A percentile compares a stretch with the other conserved stretches of the same genome.
phyloP scores from a whole-genome alignment of 208 protist genomes.

The Angomonas desouzai region DNA sequence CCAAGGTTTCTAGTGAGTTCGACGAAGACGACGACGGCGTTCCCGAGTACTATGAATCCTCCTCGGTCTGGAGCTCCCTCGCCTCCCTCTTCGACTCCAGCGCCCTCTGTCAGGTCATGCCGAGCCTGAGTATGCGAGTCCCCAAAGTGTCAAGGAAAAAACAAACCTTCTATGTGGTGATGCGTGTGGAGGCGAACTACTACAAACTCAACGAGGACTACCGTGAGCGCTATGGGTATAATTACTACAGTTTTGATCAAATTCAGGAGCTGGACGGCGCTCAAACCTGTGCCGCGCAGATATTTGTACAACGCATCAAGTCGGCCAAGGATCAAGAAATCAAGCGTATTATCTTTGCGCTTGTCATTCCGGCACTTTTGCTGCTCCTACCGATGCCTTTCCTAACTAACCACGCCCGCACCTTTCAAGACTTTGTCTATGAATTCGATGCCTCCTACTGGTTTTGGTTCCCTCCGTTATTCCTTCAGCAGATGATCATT shows the following conservation, averaged over 20 bases:
- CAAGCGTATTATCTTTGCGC: conserved; percentile 36
- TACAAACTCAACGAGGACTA: conserved; percentile 2
- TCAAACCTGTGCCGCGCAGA: conserved; percentile 30
- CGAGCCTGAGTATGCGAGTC: conserved; percentile 52
- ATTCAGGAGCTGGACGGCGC: neutral
- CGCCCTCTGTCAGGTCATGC: conserved; percentile 49
- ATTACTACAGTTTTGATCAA: conserved; percentile 5
- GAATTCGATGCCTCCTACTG: conserved; percentile 50
- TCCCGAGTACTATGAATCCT: conserved; percentile 14
- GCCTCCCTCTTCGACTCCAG: conserved; percentile 57
- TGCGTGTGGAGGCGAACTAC: conserved; percentile 10
- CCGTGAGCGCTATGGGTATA: conserved; percentile 7
- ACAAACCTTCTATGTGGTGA: conserved; percentile 40
- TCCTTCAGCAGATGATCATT: conserved; percentile 22
- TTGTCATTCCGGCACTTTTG: conserved; percentile 47
- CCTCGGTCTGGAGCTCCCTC: conserved; percentile 46
- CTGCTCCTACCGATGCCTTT: conserved; percentile 51
- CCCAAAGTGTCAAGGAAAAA: conserved; percentile 10
- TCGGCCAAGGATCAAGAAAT: conserved; percentile 13
- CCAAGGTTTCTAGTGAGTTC: no score
- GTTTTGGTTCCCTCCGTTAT: conserved; percentile 44
- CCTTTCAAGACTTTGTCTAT: conserved; percentile 40
- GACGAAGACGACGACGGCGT: conserved; percentile 1
- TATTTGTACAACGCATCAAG: conserved; percentile 34
- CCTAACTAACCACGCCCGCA: conserved; percentile 32